Evolutionary conservation across 768 basidiomycete genomes (phyloP), one percentile per base, ranked within the genome.

Genomic region (Mycena capillaripes): DNA sequence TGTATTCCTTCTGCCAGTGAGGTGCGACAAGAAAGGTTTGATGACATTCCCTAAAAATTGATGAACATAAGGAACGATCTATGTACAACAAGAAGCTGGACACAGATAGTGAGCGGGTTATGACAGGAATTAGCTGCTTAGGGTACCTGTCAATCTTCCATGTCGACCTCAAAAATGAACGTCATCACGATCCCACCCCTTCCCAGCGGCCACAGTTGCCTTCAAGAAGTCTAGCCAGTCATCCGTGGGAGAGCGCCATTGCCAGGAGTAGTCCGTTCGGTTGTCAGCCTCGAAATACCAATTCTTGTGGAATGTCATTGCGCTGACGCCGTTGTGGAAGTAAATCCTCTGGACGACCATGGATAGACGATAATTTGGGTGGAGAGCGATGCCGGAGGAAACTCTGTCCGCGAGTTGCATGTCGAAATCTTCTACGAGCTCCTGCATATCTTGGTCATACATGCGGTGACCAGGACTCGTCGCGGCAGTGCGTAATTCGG

Each of bases 221-320:
- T 57, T 56, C 44, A 64, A 50, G 27, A 70, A 65, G 6, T 34
- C 61, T 4, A 70, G 25, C 69, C 69, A 70, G 23, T 70, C 69
- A 36, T 56, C 61, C 7, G 69, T 46, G 16, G 55, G 61, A 55
- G 69, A 61, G 12, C 42, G 60, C 69, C 69, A 70, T 27, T 70
- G 61, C 23, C 16, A 44, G 25, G 55, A 63, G 56, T 70, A 70
- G 55, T 70, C 61, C n/a, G 29, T 70, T 40, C 32, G 34, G 40
- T 25, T 21, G 42, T 70, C 69, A 12, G 29, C 30, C 34, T 62
- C 61, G 44, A 63, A 63, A 56, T 63, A 63, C 69, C 60, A 70
- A 38, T 63, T 63, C 42, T 63, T 70, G 42, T 46, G 60, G 44
- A 32, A 70, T 21, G 1, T 9, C 53, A 56, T 63, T 21, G 52